Base-by-base conservation (phyloP, 2,329 filamentous ascomycete genomes). In the Cryphonectria parasitica region DNA sequence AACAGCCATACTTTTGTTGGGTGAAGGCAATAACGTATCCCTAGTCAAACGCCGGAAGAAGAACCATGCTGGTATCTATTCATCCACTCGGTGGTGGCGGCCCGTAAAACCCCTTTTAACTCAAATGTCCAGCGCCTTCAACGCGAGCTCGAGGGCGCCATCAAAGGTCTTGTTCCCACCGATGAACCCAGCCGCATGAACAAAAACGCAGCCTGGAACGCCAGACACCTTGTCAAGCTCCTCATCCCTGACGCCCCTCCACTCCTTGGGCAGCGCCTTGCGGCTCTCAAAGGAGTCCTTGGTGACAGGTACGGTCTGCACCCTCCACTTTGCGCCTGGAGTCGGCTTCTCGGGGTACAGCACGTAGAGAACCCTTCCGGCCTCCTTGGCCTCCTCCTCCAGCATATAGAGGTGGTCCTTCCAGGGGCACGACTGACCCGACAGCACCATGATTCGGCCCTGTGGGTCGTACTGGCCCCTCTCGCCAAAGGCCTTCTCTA, bases 171-270 rank as follows among this genome's bases (percentile, higher is more conserved):
- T 91, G 82, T 98, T 97, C 2, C 96, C 96, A 25, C 96, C 96
- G 78, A 98, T 98, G 83, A 99, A 99, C 39, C 96, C 96, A 67
- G 92, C 91, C 3, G 95, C 95, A 79, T 99, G 96, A 41, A 98
- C 92, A 79, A 99, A 99, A 39, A 99, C 91, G 73, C 93, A 91
- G 8, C 95, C 93, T 6, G 85, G 83, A 39, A 94, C 85, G 49
- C 90, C 90, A 34, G 87, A 83, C 22, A 94, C 86, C 75, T 88
- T 87, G 80, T 95, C 93, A 67, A 99, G 85, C 80, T 95, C 90
- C 75, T 92, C 90, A 78, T 98, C 96, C 56, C 96, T 88, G 74
- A 97, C 90, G 10, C 96, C 96, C 77, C 95, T 90, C 96, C 96
- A 99, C 25, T 90, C 87, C 82, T 97, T 93, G 5, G 95, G 95